These are phyloP conservation scores for Ustilago sp. DNA, from an alignment of 1,284 basidiomycete species.

Conservation along the genomic window DNA sequence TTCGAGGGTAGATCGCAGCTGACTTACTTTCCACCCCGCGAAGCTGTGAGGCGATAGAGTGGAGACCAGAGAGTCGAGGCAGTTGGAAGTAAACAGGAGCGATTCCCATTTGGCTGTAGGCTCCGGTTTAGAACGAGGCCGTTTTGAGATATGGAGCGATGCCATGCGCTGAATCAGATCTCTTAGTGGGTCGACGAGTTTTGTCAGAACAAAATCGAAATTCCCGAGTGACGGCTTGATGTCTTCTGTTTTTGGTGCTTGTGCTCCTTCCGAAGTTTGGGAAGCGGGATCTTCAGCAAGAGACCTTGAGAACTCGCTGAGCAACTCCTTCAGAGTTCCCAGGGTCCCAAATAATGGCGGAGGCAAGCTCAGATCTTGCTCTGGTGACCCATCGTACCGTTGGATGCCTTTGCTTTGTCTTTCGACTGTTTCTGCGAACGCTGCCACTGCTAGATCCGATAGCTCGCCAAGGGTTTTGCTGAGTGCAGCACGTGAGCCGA, in stretches of 20 bases:
- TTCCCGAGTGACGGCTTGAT: conserved; percentile 16
- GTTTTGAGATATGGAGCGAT: conserved; percentile 15
- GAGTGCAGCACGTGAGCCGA: conserved; percentile 83
- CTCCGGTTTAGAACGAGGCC: conserved; percentile 16
- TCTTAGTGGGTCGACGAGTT: conserved; percentile 54
- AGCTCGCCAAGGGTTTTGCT: conserved; percentile 82
- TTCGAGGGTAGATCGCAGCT: conserved; percentile 7
- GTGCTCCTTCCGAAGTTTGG: neutral
- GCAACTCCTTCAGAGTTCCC: conserved; percentile 57
- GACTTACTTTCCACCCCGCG: conserved; percentile 17
- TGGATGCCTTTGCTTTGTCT: conserved; percentile 47
- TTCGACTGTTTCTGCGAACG: conserved; percentile 59
- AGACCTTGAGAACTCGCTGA: conserved; percentile 48
- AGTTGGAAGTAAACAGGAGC: conserved; percentile 49
- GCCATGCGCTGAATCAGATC: conserved; percentile 44
- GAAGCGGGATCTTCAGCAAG: conserved; percentile 27
- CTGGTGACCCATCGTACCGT: conserved; percentile 39
- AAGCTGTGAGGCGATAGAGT: conserved; percentile 29
- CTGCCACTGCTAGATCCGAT: conserved; percentile 34
- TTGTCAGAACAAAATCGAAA: conserved; percentile 48
- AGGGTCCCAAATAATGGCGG: conserved; percentile 44
- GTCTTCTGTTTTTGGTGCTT: neutral
- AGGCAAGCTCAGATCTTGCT: conserved; percentile 39
- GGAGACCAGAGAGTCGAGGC: conserved; percentile 36
- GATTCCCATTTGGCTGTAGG: conserved; percentile 42